These are phyloP conservation scores for Auriscalpium orientale DNA, from an alignment of 768 basidiomycete genomes.

Conservation along the genomic window DNA sequence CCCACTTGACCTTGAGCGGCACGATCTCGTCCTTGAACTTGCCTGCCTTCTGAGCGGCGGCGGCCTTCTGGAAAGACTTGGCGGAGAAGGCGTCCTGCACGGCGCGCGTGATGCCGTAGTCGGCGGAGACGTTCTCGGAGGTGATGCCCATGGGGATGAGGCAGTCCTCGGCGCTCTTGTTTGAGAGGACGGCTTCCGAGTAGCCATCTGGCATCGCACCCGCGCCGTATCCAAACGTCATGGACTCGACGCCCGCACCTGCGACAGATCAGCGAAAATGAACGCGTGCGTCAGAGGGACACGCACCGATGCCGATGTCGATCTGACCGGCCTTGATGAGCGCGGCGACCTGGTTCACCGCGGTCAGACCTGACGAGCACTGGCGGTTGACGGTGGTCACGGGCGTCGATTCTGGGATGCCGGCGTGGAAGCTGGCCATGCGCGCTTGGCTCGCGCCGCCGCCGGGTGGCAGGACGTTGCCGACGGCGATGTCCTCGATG, in stretches of 20 bases:
- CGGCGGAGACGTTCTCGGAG: conserved; percentile 84
- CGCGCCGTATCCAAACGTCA: conserved; percentile 73
- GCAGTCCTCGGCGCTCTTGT: conserved; percentile 72
- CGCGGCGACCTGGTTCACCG: conserved; percentile 76
- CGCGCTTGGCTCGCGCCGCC: conserved; percentile 78
- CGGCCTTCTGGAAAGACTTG: conserved; percentile 77
- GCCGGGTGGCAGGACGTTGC: conserved; percentile 82
- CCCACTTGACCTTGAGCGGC: conserved; percentile 62
- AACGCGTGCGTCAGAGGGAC: too few species aligned
- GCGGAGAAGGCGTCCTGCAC: conserved; percentile 85
- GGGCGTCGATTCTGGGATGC: conserved; percentile 69
- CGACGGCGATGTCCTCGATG: conserved; percentile 79
- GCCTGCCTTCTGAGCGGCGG: conserved; percentile 70
- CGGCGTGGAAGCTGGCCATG: conserved; percentile 81
- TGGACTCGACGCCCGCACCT: conserved; percentile 87
- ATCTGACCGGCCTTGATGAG: conserved; percentile 75
- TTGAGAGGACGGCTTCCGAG: conserved; percentile 58
- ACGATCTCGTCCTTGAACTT: conserved; percentile 81
- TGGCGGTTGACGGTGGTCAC: conserved; percentile 86
- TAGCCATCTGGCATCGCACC: conserved; percentile 46
- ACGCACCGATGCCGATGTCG: conserved; percentile 79
- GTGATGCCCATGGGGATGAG: conserved; percentile 89
- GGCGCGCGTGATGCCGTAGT: conserved; percentile 66
- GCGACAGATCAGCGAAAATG: background rate
- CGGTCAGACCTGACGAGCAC: conserved; percentile 82